Base-by-base conservation (phyloP, 1,284 basidiomycete genomes). In the Papiliotrema flavescens region DNA sequence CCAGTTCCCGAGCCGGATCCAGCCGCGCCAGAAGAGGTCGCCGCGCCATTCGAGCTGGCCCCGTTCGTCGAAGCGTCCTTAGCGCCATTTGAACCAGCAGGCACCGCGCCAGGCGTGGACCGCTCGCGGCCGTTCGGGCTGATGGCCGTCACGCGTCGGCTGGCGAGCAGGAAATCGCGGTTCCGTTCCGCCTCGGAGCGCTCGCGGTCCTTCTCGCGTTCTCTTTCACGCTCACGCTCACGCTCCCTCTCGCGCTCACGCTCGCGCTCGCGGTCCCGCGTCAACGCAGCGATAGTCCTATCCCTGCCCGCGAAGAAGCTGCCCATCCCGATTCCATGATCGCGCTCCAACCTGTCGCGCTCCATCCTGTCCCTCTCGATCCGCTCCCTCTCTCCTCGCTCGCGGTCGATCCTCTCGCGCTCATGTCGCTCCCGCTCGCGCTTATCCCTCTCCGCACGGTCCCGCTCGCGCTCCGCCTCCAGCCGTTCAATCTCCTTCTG, bases 401-500 rank as follows among this genome's bases (percentile, higher is more conserved):
- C 57, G 1, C 60, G 54, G 11, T 50, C 55, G 24, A 26, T 3
- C 13, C 48, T 19, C 40, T 44, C 14, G 52, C 48, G 13, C 28
- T 44, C 14, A 53, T 28, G 44, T 54, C 52, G 20, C 23, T 62
- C 56, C 39, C 52, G 40, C 42, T 60, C 58, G 15, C 52, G 22
- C 36, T 54, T 63, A 53, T 71, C 69, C 46, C 65, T 58, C 51
- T 71, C 70, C 5, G 56, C 53, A 13, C 67, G 54, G 55, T 74
- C 73, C 24, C 64, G 61, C 51, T 69, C 65, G 11, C 67, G 44
- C 50, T 75, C 71, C 37, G 70, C 69, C 53, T 75, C 67, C 0
- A 75, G 37, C 8, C 70, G 56, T 50, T 67, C 63, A 40, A 75
- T 70, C 55, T 73, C 70, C 51, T 62, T 65, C 36, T 65, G 60